Evolutionary conservation across 176 grass and related monocot species (phyloP), one percentile per base, ranked within the genome.

Genomic region (Tillandsia fasciculata): DNA sequence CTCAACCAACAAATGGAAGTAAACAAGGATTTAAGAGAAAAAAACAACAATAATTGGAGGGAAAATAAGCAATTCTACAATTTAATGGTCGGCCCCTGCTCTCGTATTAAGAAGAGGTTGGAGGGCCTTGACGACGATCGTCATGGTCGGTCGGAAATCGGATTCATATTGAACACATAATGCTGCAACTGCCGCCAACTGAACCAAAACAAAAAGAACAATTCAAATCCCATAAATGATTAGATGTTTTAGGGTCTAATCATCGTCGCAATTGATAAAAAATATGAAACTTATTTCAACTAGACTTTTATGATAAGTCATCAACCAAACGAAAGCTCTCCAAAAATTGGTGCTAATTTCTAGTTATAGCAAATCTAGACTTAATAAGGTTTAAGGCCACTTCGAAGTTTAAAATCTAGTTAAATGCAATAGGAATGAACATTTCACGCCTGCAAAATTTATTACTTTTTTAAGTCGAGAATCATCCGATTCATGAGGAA

Each of bases 121-220:
- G 71, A 93, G 81, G 0, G 90, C 90, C 77, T 93, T 93, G 53
- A 93, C 90, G 0, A 93, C 90, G 11, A 93, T 93, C 11, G 86
- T 93, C 90, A 93, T 93, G 83, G 89, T 93, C 0, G 90, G 90
- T n/a, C 90, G 86, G 73, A 93, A 93, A 74, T 93, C 90, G 0
- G 90, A 70, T 77, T 93, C 90, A 0, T 93, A 93, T 74, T 93
- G 90, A 22, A 93, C 77, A 58, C 90, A 93, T 11, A 93, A 26
- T 9, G 90, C 90, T 14, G 90, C 90, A 28, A 93, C 90, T 53
- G 90, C 90, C 28, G 90, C 90, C 67, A 93, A 54, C 90, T 93
- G 80, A 71, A 81, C 54, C 2, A n/a, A 61, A 61, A 61, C 15
- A 22, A 61, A 17, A 6, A 15, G 8, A 61, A 1, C 13, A 61